Evolutionary conservation across 805 yeast species (phyloP).

Genomic region (Metschnikowia kofuensis): DNA sequence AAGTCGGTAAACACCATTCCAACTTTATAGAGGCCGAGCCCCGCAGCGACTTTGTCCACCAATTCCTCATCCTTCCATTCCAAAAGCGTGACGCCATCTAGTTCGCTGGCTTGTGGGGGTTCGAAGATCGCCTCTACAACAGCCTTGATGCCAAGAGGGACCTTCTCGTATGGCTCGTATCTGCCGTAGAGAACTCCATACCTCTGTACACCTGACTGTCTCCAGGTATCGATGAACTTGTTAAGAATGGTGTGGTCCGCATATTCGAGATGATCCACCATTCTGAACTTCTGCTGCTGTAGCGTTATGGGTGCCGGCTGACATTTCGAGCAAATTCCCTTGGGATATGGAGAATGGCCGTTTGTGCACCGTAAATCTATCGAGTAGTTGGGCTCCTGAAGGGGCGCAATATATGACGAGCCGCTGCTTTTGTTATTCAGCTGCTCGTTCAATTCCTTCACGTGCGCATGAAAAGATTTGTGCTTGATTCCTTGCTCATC

Average conservation of each 20-base stretch:
- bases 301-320: slow-evolving; percentile 95
- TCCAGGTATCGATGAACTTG: slow-evolving; percentile 87
- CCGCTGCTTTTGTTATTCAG: slow-evolving; percentile 58
- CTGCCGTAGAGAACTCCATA: slow-evolving; percentile 82
- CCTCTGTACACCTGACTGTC: slow-evolving; percentile 83
- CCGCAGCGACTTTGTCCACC: slow-evolving; percentile 51
- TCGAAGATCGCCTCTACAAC: slow-evolving; percentile 92
- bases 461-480: slow-evolving; percentile 78
- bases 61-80: slow-evolving; percentile 53
- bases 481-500: slow-evolving; percentile 80
- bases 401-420: slow-evolving; percentile 74
- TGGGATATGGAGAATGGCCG: slow-evolving; percentile 94
- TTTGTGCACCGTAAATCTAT: slow-evolving; percentile 64
- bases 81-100: slow-evolving; percentile 72
- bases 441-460: slow-evolving; percentile 66
- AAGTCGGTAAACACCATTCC: slow-evolving; percentile 91
- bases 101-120: slow-evolving; percentile 83
- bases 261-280: slow-evolving; percentile 98
- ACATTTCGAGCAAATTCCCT: slow-evolving; percentile 92
- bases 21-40: slow-evolving; percentile 64
- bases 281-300: slow-evolving; percentile 84
- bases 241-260: slow-evolving; percentile 71
- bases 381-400: slow-evolving; percentile 65
- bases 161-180: slow-evolving; percentile 73
- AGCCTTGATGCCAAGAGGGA: slow-evolving; percentile 92